Evolutionary conservation across 169 alveolate genomes (phyloP), one percentile per base, ranked within the genome.

Genomic region (Fabrea salina): DNA sequence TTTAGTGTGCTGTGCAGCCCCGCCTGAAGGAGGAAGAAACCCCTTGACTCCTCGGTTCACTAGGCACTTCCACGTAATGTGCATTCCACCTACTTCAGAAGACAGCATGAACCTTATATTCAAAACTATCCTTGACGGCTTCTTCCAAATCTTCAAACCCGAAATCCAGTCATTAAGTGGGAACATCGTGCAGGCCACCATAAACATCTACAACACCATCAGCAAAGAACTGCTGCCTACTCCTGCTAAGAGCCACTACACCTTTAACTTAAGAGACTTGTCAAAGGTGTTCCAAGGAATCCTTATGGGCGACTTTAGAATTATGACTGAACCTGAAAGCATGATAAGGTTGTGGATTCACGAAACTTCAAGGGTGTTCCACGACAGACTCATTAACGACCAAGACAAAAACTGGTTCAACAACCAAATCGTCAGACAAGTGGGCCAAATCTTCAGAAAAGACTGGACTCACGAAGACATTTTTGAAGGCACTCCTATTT

Each of bases 21-120:
- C 98, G 5, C 98, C 98, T 37, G 95, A 95, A 75, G 98, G 98
- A 30, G 98, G 98, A n/a, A 86, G 99, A 56, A 87, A 91, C 43
- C 89, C 87, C 2, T 74, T 93, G 43, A 87, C 95, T 35, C 87
- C 78, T 56, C 70, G 97, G 86, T 93, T 93, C 82, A 86, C 94
- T 1, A 61, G 97, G 32, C 93, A 91, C 66, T 91, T 93, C 67
- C 91, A 91, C 74, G 80, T 93, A 79, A 39, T 91, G 3, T 88
- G 93, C 56, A 74, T 93, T 58, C 97, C 97, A 13, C 88, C 82
- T 33, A 87, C 95, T 6, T 75, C 88, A 66, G 94, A 93, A 44
- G 92, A 92, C 40, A 86, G 93, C 16, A 68, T 93, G 35, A 71
- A 82, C 51, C 82, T 83, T 74, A 91, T 93, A 30, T 93, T 91